A percentile compares a stretch with the other conserved stretches of the same genome.
Conservation (phyloP, 2,329 filamentous ascomycete genomes). For the Ascochyta viciae-villosae region DNA sequence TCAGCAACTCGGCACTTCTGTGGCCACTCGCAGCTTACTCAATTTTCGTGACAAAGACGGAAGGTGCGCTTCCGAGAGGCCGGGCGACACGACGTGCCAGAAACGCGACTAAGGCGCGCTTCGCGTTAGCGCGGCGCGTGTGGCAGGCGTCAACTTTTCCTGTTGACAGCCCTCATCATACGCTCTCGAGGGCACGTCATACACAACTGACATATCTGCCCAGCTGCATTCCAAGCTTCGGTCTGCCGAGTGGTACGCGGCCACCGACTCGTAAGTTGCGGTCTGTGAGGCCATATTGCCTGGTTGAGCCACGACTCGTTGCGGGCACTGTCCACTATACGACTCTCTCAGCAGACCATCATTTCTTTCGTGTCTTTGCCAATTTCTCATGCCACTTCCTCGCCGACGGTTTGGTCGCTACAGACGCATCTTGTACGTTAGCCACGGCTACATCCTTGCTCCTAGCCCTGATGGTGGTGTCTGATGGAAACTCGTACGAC, state of each 20-base stretch:
- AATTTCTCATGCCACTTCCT: constrained; percentile 53
- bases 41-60: constrained; percentile 28
- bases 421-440: constrained; percentile 8
- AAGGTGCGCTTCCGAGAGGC: constrained; percentile 4
- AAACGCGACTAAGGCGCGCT: constrained; percentile 9
- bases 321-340: constrained; percentile 17
- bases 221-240: background rate
- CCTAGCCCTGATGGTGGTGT: constrained; percentile 42
- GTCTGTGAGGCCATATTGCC: constrained; percentile 5
- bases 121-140: background rate
- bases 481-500: constrained; percentile 41
- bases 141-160: background rate
- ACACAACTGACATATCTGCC: background rate
- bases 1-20: constrained; percentile 9
- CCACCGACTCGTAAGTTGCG: background rate
- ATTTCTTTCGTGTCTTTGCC: constrained; percentile 43
- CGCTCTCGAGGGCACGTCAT: background rate
- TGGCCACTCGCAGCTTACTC: constrained; percentile 26
- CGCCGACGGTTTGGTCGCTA: constrained; percentile 35
- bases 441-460: constrained; percentile 14
- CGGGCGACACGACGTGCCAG: background rate
- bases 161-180: constrained; percentile 1
- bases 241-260: background rate
- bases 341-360: constrained; percentile 16
- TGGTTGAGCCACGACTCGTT: constrained; percentile 12